Evolutionary conservation across 495 filamentous ascomycete genomes (phyloP).

Genomic region (Aspergillus biplanus): DNA sequence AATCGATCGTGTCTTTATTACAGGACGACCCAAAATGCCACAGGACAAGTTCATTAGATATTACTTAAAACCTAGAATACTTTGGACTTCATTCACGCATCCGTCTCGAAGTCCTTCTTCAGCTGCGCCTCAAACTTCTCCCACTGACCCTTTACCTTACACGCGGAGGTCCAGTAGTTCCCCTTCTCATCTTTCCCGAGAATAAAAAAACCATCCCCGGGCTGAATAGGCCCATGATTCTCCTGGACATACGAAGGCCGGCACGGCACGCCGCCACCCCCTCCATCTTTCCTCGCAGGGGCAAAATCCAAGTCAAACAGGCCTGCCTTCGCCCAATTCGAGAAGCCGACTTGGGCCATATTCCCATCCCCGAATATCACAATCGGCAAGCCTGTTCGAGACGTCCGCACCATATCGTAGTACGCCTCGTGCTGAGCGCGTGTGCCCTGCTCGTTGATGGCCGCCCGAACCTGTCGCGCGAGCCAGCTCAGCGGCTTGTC

Average conservation of each 20-base stretch:
- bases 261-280: conserved; percentile 22
- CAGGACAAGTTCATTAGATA: no score
- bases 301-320: conserved; percentile 53
- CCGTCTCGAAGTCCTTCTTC: conserved; percentile 23
- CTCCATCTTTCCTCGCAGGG: conserved; percentile 31
- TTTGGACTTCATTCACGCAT: neutral
- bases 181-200: conserved; percentile 53
- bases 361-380: conserved; percentile 40
- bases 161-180: conserved; percentile 49
- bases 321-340: conserved; percentile 50
- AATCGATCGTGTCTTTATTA: no score
- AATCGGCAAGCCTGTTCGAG: conserved; percentile 26
- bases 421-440: conserved; percentile 45
- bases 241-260: conserved; percentile 33
- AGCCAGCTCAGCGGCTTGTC: conserved; percentile 45
- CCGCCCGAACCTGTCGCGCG: conserved; percentile 38
- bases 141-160: conserved; percentile 31
- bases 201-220: conserved; percentile 35
- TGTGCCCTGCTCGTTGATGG: conserved; percentile 48
- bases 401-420: conserved; percentile 27
- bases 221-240: conserved; percentile 31
- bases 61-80: no score
- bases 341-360: conserved; percentile 40
- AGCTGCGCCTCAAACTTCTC: conserved; percentile 30
- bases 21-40: no score